Evolutionary conservation across 495 filamentous ascomycete genomes (phyloP).

Genomic region (Penicilliopsis zonata): DNA sequence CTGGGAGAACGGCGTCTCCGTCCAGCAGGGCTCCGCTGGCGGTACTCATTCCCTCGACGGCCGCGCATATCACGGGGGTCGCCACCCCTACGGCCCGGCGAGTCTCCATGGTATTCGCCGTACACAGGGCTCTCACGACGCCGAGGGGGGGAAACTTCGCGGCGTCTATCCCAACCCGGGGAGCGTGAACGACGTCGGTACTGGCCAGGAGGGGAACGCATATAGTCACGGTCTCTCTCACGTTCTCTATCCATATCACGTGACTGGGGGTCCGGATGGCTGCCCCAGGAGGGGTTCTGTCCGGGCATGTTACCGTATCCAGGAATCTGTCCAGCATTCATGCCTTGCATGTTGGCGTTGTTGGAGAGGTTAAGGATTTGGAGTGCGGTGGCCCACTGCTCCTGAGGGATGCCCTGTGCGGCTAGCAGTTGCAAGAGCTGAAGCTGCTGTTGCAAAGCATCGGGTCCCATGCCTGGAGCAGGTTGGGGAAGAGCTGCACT

Average conservation of each 20-base stretch:
- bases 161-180: slow-evolving; percentile 55
- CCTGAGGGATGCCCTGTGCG: slow-evolving; percentile 46
- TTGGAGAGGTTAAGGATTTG: slow-evolving; percentile 33
- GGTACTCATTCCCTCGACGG: slow-evolving; percentile 52
- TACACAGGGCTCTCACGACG: slow-evolving; percentile 62
- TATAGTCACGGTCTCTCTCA: slow-evolving; percentile 40
- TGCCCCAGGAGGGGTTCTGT: slow-evolving; percentile 25
- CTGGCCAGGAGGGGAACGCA: slow-evolving; percentile 44
- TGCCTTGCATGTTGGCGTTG: slow-evolving; percentile 16
- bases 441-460: slow-evolving; percentile 47
- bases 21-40: slow-evolving; percentile 67
- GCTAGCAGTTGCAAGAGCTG: slow-evolving; percentile 47
- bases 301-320: slow-evolving; percentile 20
- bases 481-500: slow-evolving; percentile 16
- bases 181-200: slow-evolving; percentile 69
- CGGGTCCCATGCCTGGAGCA: slow-evolving; percentile 20
- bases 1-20: slow-evolving; percentile 52
- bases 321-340: slow-evolving; percentile 17
- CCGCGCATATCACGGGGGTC: slow-evolving; percentile 48
- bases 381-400: slow-evolving; percentile 46
- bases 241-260: slow-evolving; percentile 51
- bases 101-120: slow-evolving; percentile 51
- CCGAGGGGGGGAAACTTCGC: slow-evolving; percentile 43
- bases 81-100: slow-evolving; percentile 45
- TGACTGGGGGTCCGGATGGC: slow-evolving; percentile 28